Base-by-base conservation (phyloP, 441 rosid genomes). In the Populus hybrid region DNA sequence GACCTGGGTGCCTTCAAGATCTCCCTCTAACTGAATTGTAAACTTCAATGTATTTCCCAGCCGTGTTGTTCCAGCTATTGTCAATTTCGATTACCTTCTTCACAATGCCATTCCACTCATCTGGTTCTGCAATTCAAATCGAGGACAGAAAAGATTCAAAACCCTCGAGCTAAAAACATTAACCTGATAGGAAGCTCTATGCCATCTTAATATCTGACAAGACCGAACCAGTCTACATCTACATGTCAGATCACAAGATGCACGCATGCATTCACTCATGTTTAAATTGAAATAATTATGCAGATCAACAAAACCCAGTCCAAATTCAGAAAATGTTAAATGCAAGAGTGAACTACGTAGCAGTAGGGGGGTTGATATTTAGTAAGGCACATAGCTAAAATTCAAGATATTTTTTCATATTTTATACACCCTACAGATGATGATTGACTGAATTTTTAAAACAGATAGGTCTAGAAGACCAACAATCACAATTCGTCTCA, bases 31-130 rank as follows among this genome's bases (percentile, higher is more conserved):
- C 71, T 2, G 79, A 71, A 56, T 72, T 50, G 66, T 82, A 78
- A 12, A 72, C 11, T 65, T 82, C 74, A 40, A 78, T 75, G 42
- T 82, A 82, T 63, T 82, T 71, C 40, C 79, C 79, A 11, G 81
- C 81, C 8, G 79, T 72, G 72, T 76, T 75, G 59, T 75, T 72
- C 82, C 84, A 82, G 68, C 82, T 68, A 67, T 82, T 78, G 64
- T 82, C 84, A 6, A 75, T 75, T 63, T 78, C 64, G 1, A 72
- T 42, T 24, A 76, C 80, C 78, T 76, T 78, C 77, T 61, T 61
- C 21, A 72, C 80, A 33, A 78, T 72, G 77, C 36, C 56, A 61
- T 45, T 78, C 84, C 84, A 78, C 53, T 82, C 77, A 1, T 63
- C 72, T 45, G 79, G 77, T 76, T 75, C 84, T 82, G 77, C 64